These are phyloP conservation scores for Amyloporia xantha DNA, from an alignment of 768 basidiomycete genomes.

Conservation along the genomic window DNA sequence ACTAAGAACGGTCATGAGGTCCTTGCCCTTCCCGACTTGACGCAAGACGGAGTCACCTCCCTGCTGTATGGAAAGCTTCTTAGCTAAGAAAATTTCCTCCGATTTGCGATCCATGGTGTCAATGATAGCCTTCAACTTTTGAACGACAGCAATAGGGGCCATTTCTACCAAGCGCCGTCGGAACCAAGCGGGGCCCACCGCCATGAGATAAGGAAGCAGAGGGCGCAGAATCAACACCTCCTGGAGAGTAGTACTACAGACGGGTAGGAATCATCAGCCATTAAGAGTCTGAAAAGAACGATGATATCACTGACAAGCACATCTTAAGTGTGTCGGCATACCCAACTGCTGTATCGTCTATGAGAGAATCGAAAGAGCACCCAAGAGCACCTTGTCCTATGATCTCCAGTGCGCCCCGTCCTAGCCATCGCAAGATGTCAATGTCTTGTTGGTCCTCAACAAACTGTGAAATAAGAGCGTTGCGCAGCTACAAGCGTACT, in stretches of 20 bases:
- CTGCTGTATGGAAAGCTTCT: conserved; percentile 14
- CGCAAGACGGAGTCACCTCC: conserved; percentile 20
- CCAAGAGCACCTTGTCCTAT: too few species aligned
- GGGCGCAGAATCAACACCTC: not conserved
- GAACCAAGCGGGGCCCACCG: not conserved
- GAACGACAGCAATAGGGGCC: conserved; percentile 8
- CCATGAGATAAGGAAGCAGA: not conserved
- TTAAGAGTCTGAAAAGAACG: not conserved
- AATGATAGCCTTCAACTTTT: conserved; percentile 26
- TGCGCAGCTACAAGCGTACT: conserved; percentile 1
- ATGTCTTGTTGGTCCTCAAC: conserved; percentile 7
- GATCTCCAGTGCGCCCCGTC: conserved; percentile 22
- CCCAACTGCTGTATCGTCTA: conserved; percentile 19
- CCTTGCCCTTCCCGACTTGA: conserved; percentile 29
- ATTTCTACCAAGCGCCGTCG: not conserved
- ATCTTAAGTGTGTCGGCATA: conserved; percentile 7
- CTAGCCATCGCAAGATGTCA: conserved; percentile 20
- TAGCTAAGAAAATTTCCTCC: conserved; percentile 32
- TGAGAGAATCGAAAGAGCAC: conserved; percentile 30
- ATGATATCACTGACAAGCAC: conserved; percentile 24
- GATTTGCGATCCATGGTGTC: conserved; percentile 42
- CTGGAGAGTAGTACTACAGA: not conserved
- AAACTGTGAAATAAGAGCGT: conserved; percentile 4
- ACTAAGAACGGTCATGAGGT: conserved; percentile 35
- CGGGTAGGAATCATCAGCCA: not conserved